phyloP scores from a whole-genome alignment of 1,284 basidiomycete genomes.

The Leccinum variabile region DNA sequence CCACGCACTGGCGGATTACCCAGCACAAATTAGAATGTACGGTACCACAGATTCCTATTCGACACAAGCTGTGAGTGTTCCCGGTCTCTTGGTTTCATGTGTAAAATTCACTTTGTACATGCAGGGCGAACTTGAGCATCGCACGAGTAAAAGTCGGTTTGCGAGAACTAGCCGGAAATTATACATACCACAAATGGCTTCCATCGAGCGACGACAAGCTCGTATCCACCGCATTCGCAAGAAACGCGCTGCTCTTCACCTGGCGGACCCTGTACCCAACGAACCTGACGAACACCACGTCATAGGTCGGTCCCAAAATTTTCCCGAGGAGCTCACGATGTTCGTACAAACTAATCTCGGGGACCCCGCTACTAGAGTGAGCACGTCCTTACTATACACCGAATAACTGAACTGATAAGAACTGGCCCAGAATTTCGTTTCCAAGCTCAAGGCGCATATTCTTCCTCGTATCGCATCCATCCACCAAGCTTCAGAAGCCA shows the following conservation, averaged over 20 bases:
- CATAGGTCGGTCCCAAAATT: slow-evolving; percentile 18
- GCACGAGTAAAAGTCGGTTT: no score
- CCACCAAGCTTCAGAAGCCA: not conserved
- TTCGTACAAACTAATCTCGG: slow-evolving; percentile 10
- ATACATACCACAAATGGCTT: no score
- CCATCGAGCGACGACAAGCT: no score
- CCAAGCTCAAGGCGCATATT: not conserved
- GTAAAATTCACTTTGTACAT: no score
- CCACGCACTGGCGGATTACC: not conserved
- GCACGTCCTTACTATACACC: not conserved
- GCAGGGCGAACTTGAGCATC: no score
- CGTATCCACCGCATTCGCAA: no score
- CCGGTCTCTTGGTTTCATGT: no score
- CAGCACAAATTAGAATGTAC: not conserved
- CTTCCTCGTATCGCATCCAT: not conserved
- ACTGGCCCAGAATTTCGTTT: not conserved
- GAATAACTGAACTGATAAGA: not conserved
- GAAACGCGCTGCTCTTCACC: no score
- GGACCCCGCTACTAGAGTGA: not conserved
- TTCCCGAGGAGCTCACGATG: slow-evolving; percentile 13
- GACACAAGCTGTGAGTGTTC: no score
- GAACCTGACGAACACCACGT: slow-evolving; percentile 12
- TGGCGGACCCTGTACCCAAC: not conserved
- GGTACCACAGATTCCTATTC: not conserved
- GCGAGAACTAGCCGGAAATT: no score